A percentile compares a stretch with the other conserved stretches of the same genome.
phyloP scores from a whole-genome alignment of 1,284 basidiomycete species.

The Taiwanofungus camphoratus region DNA sequence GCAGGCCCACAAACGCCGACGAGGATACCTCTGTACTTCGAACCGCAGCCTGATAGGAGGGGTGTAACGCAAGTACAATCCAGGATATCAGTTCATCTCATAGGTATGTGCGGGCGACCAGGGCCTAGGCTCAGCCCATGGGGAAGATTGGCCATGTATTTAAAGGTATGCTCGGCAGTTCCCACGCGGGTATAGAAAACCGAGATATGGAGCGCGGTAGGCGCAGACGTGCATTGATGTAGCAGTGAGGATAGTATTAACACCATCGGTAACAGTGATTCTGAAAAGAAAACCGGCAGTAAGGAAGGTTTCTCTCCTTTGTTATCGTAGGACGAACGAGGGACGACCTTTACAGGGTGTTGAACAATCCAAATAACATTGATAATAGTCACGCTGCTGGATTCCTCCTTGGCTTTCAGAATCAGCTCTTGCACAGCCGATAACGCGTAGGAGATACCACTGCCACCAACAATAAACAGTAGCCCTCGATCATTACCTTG shows the following conservation, averaged over 20 bases:
- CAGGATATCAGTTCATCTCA: conserved; percentile 42
- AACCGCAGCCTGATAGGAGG: conserved; percentile 20
- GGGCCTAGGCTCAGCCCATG: conserved; percentile 40
- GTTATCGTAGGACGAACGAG: no score
- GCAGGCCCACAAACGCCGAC: conserved; percentile 65
- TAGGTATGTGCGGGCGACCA: conserved; percentile 43
- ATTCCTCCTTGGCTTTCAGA: conserved; percentile 43
- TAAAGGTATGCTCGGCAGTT: conserved; percentile 26
- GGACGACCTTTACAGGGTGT: conserved; percentile 51
- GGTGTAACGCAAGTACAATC: conserved; percentile 33
- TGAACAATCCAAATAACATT: conserved; percentile 65
- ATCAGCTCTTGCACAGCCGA: conserved; percentile 61
- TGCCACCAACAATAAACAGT: conserved; percentile 64
- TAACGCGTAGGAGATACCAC: conserved; percentile 67
- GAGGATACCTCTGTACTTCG: conserved; percentile 49
- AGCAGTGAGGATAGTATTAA: conserved; percentile 49
- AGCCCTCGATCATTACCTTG: conserved; percentile 66
- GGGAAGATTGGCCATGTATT: conserved; percentile 32
- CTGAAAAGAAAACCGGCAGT: conserved; percentile 21
- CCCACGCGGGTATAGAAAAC: conserved; percentile 60
- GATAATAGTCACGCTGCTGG: conserved; percentile 52
- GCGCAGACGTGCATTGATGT: conserved; percentile 34
- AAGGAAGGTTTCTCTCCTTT: no score
- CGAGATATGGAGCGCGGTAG: conserved; percentile 38
- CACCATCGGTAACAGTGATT: conserved; percentile 47